Percentiles rank a stretch among this genome's conserved stretches.
Conservation (phyloP, 164 flowering plant species). For the Liquidambar formosana region DNA sequence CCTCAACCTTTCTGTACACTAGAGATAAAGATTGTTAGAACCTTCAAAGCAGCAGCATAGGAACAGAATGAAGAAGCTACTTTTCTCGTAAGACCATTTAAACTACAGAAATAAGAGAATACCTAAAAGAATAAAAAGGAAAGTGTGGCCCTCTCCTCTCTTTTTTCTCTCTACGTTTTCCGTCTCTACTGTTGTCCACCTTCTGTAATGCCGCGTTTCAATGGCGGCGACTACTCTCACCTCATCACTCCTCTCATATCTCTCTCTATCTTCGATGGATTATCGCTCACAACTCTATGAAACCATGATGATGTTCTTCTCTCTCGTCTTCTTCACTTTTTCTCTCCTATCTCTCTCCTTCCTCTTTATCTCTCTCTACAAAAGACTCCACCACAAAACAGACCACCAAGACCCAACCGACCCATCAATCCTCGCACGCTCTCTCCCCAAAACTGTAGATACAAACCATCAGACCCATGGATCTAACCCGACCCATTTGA, state of each 20-base stretch:
- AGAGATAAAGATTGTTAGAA: not conserved
- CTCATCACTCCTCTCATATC: not conserved
- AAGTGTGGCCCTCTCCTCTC: constrained; percentile 4
- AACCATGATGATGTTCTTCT: constrained; percentile 23
- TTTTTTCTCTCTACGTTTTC: not conserved
- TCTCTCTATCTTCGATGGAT: not conserved
- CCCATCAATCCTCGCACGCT: constrained; percentile 5
- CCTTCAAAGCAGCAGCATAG: constrained; percentile 10
- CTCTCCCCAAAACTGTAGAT: constrained; percentile 3
- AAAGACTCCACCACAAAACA: constrained; percentile 12
- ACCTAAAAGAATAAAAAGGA: no score
- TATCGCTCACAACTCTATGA: no score
- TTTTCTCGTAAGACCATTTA: not conserved
- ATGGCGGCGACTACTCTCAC: constrained; percentile 37
- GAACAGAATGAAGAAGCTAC: not conserved
- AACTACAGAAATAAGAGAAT: not conserved
- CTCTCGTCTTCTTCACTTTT: constrained; percentile 22
- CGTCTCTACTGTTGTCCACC: not conserved
- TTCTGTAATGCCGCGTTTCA: constrained; percentile 28
- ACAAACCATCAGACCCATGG: constrained; percentile 12
- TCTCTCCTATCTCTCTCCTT: constrained; percentile 20
- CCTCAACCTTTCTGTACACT: not conserved
- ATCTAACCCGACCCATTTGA: constrained; percentile 27
- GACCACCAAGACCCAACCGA: constrained; percentile 17
- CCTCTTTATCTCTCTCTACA: constrained; percentile 25